Conservation (phyloP, 495 filamentous ascomycete species). For the Hyphodiscus hymeniophilus region DNA sequence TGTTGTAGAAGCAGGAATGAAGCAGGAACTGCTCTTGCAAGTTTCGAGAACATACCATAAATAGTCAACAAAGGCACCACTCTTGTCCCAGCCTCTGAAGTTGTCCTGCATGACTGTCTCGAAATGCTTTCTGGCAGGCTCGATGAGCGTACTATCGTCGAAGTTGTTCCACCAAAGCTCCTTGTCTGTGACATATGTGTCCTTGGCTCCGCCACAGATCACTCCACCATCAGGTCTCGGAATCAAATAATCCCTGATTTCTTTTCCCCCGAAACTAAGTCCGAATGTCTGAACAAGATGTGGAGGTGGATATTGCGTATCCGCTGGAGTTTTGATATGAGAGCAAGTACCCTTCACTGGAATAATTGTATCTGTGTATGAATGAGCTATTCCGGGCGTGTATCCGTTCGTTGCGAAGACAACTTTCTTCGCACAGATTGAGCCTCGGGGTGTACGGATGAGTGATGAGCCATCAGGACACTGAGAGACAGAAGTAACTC, state of each 20-base stretch:
- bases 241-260: constrained; percentile 1
- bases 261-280: neutral
- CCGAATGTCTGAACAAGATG: constrained; percentile 2
- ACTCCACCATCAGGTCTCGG: constrained; percentile 11
- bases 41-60: constrained; percentile 21
- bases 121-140: constrained; percentile 31
- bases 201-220: constrained; percentile 32
- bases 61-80: constrained; percentile 31
- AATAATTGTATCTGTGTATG: constrained; percentile 14
- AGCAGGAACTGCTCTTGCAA: too few species aligned
- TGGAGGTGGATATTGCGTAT: constrained; percentile 2
- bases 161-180: constrained; percentile 34
- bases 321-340: constrained; percentile 7
- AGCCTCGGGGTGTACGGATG: constrained; percentile 15
- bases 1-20: too few species aligned
- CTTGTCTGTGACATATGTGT: constrained; percentile 25
- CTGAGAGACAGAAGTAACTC: constrained; percentile 25
- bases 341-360: constrained; percentile 10
- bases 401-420: constrained; percentile 23
- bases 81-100: constrained; percentile 37
- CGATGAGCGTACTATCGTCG: constrained; percentile 35
- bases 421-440: constrained; percentile 15
- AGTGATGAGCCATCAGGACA: neutral
- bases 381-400: constrained; percentile 13
- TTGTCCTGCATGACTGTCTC: constrained; percentile 40